Evolutionary conservation across 2,329 filamentous ascomycete genomes (phyloP), one percentile per base, ranked within the genome.

Genomic region (Cercospora sojina): DNA sequence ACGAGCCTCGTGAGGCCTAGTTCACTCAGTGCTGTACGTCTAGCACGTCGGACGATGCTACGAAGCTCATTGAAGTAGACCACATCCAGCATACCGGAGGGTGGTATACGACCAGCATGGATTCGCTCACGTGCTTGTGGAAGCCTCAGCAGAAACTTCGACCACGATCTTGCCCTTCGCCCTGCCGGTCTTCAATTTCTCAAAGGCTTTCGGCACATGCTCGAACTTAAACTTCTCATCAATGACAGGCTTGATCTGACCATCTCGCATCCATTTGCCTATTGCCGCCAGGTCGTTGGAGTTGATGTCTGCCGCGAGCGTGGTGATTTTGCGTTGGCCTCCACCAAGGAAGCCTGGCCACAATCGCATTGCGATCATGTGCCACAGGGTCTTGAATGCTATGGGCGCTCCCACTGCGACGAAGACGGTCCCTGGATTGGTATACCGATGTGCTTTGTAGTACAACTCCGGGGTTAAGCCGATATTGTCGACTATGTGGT

Each of bases 141-240:
- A 66, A 20, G 38, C 41, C 16, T 59, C 56, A 0, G n/a, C 43
- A 23, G 56, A 51, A 12, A 74, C 70, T 31, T 71, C 66, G 9
- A 83, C 71, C 5, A 90, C 80, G 67, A 90, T 79, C 78, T 90
- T 90, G 0, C 88, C 88, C 70, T 78, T 84, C 1, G 84, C 80
- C 49, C 83, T 80, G 0, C 84, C 83, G 0, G 80, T 84, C 77
- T 85, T 88, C 70, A 90, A 72, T 72, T 82, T 86, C 74, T 84
- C 81, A 74, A 86, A 87, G 0, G 87, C 88, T 70, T 84, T 82
- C 0, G 83, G 81, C 1, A 80, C 83, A 60, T 89, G 81, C 58
- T 86, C 85, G 74, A 87, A 86, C 9, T 81, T 78, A 70, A 84
- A 88, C 1, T 80, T 77, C 64, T 83, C 79, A 70, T 90, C 88